Evolutionary conservation across 2,329 filamentous ascomycete species (phyloP).

Genomic region (Sporothrix mexicana): DNA sequence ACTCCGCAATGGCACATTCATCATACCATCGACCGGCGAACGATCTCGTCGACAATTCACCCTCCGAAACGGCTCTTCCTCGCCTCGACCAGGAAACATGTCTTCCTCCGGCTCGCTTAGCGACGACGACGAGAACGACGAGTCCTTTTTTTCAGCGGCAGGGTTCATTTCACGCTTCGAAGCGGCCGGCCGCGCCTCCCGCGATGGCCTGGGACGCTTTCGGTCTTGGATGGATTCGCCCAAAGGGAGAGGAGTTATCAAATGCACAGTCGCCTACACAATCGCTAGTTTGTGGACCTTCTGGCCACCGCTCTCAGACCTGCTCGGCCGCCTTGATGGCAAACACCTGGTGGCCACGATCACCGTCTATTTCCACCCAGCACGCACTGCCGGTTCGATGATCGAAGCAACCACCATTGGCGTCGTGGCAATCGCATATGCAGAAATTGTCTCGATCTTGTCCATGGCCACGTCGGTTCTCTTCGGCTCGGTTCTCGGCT

Average conservation of each 20-base stretch:
- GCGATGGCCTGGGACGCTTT: slow-evolving; percentile 43
- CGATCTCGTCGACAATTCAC: slow-evolving; percentile 81
- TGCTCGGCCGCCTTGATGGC: slow-evolving; percentile 83
- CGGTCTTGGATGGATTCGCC: slow-evolving; percentile 71
- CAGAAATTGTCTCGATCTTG: slow-evolving; percentile 73
- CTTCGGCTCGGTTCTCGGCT: slow-evolving; percentile 69
- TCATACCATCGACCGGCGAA: slow-evolving; percentile 85
- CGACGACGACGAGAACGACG: slow-evolving; percentile 38
- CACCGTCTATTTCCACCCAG: slow-evolving; percentile 93
- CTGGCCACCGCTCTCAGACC: slow-evolving; percentile 70
- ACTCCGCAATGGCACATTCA: slow-evolving; percentile 83
- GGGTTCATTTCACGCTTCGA: slow-evolving; percentile 38
- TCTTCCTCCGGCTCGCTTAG: slow-evolving; percentile 1
- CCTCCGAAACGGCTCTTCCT: slow-evolving; percentile 58
- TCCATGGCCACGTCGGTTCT: slow-evolving; percentile 90
- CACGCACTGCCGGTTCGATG: slow-evolving; percentile 86
- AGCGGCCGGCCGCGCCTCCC: slow-evolving; percentile 1
- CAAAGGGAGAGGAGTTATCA: slow-evolving; percentile 79
- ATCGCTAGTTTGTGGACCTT: slow-evolving; percentile 88
- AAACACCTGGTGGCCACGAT: slow-evolving; percentile 95
- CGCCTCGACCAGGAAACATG: slow-evolving; percentile 38
- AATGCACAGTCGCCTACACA: slow-evolving; percentile 89
- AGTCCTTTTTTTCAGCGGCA: slow-evolving; percentile 45
- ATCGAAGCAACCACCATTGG: slow-evolving; percentile 81
- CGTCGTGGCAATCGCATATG: slow-evolving; percentile 78